Conservation (phyloP, 306 rosid genomes). For the Trifolium repens region DNA sequence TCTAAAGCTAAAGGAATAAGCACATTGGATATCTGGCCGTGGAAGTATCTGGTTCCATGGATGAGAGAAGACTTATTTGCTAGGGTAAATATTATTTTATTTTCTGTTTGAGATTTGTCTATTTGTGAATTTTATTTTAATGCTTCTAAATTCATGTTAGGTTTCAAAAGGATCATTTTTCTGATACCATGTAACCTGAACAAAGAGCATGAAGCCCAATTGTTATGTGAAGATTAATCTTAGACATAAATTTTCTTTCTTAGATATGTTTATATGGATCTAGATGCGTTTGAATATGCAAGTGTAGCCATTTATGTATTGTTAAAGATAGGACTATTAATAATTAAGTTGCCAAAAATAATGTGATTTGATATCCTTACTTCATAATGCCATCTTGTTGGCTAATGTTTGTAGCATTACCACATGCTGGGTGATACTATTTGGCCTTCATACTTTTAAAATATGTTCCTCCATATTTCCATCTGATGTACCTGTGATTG, state of each 20-base stretch:
- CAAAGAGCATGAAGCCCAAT: constrained; percentile 23
- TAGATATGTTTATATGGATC: constrained; percentile 11
- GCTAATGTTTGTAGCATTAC: constrained; percentile 23
- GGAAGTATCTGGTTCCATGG: constrained; percentile 99
- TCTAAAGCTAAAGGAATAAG: constrained; percentile 72
- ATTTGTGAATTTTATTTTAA: constrained; percentile 14
- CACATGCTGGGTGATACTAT: constrained; percentile 12
- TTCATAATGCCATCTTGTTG: constrained; percentile 32
- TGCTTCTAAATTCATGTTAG: constrained; percentile 5
- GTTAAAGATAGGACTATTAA: constrained; percentile 32
- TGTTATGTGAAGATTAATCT: constrained; percentile 29
- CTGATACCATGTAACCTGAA: not conserved
- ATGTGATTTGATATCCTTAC: constrained; percentile 20
- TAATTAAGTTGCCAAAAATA: constrained; percentile 21
- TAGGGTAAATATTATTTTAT: constrained; percentile 59
- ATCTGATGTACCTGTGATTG: constrained; percentile 29
- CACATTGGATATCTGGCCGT: constrained; percentile 98
- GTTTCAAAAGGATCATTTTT: constrained; percentile 24
- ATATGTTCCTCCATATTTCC: constrained; percentile 39
- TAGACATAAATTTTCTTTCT: constrained; percentile 34
- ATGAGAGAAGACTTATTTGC: constrained; percentile 90
- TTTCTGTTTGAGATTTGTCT: not conserved
- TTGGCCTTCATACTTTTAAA: constrained; percentile 24
- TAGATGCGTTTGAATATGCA: constrained; percentile 29
- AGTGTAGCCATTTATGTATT: constrained; percentile 20